A percentile compares a stretch with the other conserved stretches of the same genome.
Evolutionary conservation across 768 basidiomycete species (phyloP).

Genomic region (Baorangia bicolor): DNA sequence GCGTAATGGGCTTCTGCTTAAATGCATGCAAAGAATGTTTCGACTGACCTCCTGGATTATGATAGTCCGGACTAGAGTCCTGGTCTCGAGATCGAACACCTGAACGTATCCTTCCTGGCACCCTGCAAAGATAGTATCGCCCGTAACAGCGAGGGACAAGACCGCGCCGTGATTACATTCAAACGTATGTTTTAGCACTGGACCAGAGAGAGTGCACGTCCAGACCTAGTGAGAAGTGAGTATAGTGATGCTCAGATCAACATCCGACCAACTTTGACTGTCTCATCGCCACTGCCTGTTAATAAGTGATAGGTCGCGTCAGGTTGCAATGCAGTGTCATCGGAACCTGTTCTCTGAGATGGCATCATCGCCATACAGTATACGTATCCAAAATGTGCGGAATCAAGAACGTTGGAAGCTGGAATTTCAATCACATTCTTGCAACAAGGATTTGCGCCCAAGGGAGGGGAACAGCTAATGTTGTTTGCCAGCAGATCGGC

Average conservation of each 20-base stretch:
- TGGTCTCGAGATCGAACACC: conserved; percentile 88
- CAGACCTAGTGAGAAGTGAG: conserved; percentile 51
- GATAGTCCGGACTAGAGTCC: conserved; percentile 81
- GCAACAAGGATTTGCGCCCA: conserved; percentile 28
- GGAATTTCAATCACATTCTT: conserved; percentile 50
- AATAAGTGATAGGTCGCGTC: conserved; percentile 51
- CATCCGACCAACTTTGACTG: conserved; percentile 62
- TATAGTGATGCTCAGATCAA: not conserved
- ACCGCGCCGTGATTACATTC: conserved; percentile 77
- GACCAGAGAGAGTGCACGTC: conserved; percentile 50
- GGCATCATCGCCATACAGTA: conserved; percentile 71
- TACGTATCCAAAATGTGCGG: conserved; percentile 93
- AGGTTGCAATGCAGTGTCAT: conserved; percentile 24
- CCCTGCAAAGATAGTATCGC: conserved; percentile 86
- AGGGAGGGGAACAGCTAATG: conserved; percentile 33
- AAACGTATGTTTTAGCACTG: conserved; percentile 60
- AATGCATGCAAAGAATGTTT: not conserved
- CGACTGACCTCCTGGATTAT: conserved; percentile 73
- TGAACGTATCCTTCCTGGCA: conserved; percentile 94
- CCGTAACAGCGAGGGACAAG: conserved; percentile 69
- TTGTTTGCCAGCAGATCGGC: conserved; percentile 72
- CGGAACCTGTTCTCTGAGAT: conserved; percentile 38
- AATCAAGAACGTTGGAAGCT: conserved; percentile 70
- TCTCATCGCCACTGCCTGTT: conserved; percentile 90
- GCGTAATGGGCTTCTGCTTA: not conserved